Percentiles rank a stretch among this genome's conserved stretches.
Conservation (phyloP, 176 grass and related monocot genomes). For the Juncus effusus region DNA sequence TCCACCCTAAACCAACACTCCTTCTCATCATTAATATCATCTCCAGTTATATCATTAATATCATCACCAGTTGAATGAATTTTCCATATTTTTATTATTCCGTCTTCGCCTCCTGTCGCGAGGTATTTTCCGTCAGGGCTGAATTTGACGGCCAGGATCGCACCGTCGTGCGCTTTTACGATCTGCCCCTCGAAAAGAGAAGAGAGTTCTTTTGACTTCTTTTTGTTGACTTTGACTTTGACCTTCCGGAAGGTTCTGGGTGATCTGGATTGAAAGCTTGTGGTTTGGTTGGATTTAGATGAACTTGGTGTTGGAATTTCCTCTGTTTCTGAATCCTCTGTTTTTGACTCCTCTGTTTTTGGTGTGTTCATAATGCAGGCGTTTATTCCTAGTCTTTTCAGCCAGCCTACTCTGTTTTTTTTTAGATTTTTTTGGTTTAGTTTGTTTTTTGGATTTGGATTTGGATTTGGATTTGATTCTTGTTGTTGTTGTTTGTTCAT, state of each 20-base stretch:
- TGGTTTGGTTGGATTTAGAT: slow-evolving; percentile 37
- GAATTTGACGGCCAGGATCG: slow-evolving; percentile 84
- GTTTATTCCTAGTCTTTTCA: slow-evolving; percentile 49
- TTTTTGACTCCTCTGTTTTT: not conserved
- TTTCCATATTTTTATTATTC: slow-evolving; percentile 68
- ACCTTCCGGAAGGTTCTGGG: too few relatives aligned
- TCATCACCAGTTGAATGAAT: slow-evolving; percentile 36
- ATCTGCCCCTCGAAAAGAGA: slow-evolving; percentile 66
- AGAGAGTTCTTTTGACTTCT: slow-evolving; percentile 65
- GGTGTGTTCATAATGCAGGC: slow-evolving; percentile 31
- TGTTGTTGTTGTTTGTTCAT: slow-evolving; percentile 16
- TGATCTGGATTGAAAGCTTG: slow-evolving; percentile 34
- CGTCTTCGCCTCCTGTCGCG: slow-evolving; percentile 78
- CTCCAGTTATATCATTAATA: slow-evolving; percentile 34
- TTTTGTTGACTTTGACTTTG: slow-evolving; percentile 37
- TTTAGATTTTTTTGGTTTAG: slow-evolving; percentile 17
- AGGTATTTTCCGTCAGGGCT: slow-evolving; percentile 77
- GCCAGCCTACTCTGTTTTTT: slow-evolving; percentile 57
- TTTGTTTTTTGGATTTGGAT: slow-evolving; percentile 7
- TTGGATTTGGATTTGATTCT: not conserved
- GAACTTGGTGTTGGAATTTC: slow-evolving; percentile 43
- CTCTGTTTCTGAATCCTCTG: slow-evolving; percentile 12
- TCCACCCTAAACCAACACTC: slow-evolving; percentile 58
- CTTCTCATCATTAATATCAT: slow-evolving; percentile 48
- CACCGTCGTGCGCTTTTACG: slow-evolving; percentile 78